phyloP scores from a whole-genome alignment of 345 rosid genomes.

The Hibiscus syriacus region DNA sequence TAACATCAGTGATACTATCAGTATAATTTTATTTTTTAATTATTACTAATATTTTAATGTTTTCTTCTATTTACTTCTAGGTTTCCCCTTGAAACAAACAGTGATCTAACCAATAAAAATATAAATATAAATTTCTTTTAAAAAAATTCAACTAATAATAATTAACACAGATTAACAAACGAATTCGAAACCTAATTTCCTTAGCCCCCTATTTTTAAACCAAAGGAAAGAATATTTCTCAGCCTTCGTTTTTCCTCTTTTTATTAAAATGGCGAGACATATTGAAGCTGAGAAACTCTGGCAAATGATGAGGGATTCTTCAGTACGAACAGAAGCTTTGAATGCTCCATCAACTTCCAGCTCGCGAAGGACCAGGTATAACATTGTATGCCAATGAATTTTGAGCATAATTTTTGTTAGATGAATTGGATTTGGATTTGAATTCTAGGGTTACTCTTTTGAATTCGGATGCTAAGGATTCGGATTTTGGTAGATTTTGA shows the following conservation, averaged over 20 bases:
- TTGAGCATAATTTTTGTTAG: not conserved
- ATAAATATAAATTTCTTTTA: not conserved
- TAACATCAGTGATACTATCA: no score
- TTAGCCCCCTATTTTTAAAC: not conserved
- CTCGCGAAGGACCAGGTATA: slow-evolving; percentile 15
- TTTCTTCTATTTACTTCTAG: slow-evolving; percentile 10
- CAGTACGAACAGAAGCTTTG: slow-evolving; percentile 14
- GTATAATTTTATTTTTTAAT: no score
- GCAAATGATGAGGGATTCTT: slow-evolving; percentile 6
- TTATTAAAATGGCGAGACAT: not conserved
- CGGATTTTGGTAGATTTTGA: not conserved
- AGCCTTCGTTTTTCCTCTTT: not conserved
- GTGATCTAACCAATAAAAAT: not conserved
- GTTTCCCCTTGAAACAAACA: slow-evolving; percentile 13
- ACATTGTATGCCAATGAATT: not conserved
- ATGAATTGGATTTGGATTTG: slow-evolving; percentile 6
- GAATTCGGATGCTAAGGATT: no score
- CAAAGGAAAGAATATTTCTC: not conserved
- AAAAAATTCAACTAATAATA: not conserved
- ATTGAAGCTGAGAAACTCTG: slow-evolving; percentile 1
- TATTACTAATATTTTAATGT: not conserved
- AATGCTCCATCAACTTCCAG: slow-evolving; percentile 21
- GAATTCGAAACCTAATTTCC: no score
- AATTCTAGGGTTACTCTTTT: slow-evolving; percentile 2
- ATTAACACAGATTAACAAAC: not conserved